Base-by-base conservation (phyloP, 495 filamentous ascomycete genomes). In the Hypoxylon rickii region DNA sequence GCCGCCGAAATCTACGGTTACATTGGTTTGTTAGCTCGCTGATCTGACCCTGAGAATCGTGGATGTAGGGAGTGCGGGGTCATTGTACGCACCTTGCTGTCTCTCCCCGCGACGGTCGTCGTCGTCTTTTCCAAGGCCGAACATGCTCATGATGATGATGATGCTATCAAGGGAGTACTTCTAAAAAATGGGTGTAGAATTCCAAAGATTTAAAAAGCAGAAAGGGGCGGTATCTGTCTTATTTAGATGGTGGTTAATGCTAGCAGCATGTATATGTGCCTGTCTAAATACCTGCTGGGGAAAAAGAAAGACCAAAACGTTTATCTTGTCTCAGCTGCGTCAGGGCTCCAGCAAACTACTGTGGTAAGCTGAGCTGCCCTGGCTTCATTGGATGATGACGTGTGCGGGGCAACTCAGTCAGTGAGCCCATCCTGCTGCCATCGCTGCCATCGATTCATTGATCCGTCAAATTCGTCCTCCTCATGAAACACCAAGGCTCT, bases 61-160 rank as follows among this genome's bases (percentile, higher is more conserved):
- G 22, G 4, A 29, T 38, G 15, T 7, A 18, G 13, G 3, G 2
- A 17, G 13, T 17, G 34, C 1, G 13, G 7, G 3, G 87, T 70
- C 42, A 87, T 77, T 16, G n/a, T 38, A 38, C 34, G 34, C 13
- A 63, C 59, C 59, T 63, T 52, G 59, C 32, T 63, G 43, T 57
- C 53, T 57, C 37, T 62, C 58, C 51, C 26, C 48, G 47, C 58
- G 44, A 10, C 29, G 29, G 19, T 39, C 21, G 45, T 39, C 34
- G 15, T 49, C 21, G 33, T 49, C 34, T 31, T 18, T 48, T 34
- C 44, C 44, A 17, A 47, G 37, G 45, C 18, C 20, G 45, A 39
- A 40, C 21, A 39, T 39, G 32, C 24, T 48, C 2, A 7, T 5
- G 3, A 34, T 7, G 10, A 17, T 18, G n/a, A 17, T n/a, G n/a